These are phyloP conservation scores for Mycena sanguinolenta DNA, from an alignment of 768 basidiomycete species.

Conservation along the genomic window DNA sequence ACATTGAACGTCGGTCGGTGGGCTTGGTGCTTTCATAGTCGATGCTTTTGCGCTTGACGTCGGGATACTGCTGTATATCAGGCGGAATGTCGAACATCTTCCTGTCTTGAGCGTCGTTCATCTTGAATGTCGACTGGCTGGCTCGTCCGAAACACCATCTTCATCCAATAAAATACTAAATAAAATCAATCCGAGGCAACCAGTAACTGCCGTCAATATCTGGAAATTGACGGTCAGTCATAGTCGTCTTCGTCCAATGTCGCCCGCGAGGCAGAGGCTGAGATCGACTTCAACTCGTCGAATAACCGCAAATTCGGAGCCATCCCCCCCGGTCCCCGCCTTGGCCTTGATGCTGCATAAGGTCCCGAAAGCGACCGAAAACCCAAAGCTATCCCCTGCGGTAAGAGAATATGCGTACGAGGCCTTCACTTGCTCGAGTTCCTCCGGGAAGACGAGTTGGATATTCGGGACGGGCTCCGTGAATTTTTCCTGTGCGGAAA, in stretches of 20 bases:
- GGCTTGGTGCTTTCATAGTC: too few relatives aligned
- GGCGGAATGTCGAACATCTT: background rate
- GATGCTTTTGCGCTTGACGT: too few relatives aligned
- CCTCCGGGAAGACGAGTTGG: constrained; percentile 37
- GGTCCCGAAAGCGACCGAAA: constrained; percentile 65
- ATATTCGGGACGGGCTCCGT: constrained; percentile 44
- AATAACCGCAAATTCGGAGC: constrained; percentile 51
- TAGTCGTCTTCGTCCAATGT: constrained; percentile 17
- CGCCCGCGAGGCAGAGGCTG: constrained; percentile 28
- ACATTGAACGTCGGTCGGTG: too few relatives aligned
- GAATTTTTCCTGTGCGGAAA: constrained; percentile 45
- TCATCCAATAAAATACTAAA: background rate
- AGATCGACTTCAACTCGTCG: constrained; percentile 55
- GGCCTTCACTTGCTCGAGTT: constrained; percentile 63
- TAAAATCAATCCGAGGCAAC: background rate
- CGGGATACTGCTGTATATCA: too few relatives aligned
- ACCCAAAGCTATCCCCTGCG: constrained; percentile 54
- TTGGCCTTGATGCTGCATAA: constrained; percentile 70
- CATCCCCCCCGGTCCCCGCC: constrained; percentile 49
- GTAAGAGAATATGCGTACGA: constrained; percentile 63
- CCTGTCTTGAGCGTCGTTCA: background rate
- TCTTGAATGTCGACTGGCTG: background rate
- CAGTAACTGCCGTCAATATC: background rate
- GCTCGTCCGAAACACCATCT: background rate
- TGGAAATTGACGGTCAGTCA: constrained; percentile 1